A percentile compares a stretch with the other conserved stretches of the same genome.
Evolutionary conservation across 106 monocot species (phyloP).

Genomic region (Chionographis japonica): DNA sequence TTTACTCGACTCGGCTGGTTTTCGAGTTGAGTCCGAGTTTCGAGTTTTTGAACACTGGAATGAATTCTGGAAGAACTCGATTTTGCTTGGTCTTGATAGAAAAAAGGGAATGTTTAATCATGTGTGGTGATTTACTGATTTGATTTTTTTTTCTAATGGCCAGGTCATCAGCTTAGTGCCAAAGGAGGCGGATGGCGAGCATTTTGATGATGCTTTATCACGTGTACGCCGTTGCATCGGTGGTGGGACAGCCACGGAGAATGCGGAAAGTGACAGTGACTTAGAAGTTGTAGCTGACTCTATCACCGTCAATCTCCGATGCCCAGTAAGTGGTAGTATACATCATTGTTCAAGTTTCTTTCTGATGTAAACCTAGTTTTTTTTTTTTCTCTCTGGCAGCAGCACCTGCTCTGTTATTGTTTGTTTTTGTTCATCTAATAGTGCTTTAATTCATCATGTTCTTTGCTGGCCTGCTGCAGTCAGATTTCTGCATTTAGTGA

Average conservation of each 20-base stretch:
- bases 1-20: no score
- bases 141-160: neutral
- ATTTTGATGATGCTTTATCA: constrained; percentile 78
- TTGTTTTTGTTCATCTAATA: no score
- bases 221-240: constrained; percentile 84
- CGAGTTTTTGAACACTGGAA: no score
- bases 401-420: no score
- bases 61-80: no score
- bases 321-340: constrained; percentile 47
- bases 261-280: constrained; percentile 78
- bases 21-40: no score
- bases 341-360: neutral
- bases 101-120: no score
- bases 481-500: no score
- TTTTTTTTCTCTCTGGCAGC: neutral
- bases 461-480: no score
- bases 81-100: no score
- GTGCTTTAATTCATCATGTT: no score
- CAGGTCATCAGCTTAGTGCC: constrained; percentile 80
- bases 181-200: constrained; percentile 82
- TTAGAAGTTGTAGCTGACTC: constrained; percentile 73
- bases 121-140: no score
- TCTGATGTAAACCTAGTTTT: neutral
- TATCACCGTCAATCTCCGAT: constrained; percentile 62
- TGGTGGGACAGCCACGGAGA: constrained; percentile 55